A percentile compares a stretch with the other conserved stretches of the same genome.
phyloP scores from a whole-genome alignment of 2,329 filamentous ascomycete species.

The Diaporthe amygdali region DNA sequence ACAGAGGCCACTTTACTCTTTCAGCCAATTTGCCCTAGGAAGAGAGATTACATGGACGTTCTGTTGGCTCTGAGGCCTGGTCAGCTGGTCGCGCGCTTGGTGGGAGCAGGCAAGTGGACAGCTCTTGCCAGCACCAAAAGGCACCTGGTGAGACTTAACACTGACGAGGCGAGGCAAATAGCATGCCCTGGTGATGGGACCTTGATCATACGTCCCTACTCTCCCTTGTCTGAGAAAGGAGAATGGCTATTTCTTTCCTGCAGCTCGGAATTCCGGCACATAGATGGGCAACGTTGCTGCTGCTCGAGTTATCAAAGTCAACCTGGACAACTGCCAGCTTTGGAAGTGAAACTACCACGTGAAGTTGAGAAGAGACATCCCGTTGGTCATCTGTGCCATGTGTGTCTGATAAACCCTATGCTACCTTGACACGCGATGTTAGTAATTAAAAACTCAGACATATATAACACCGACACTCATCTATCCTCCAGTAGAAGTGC shows the following conservation, averaged over 20 bases:
- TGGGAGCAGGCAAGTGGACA: not conserved
- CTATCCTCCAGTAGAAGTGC: not conserved
- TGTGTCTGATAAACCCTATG: not conserved
- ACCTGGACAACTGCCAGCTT: not conserved
- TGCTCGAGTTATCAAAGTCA: not conserved
- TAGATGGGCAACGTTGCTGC: constrained; percentile 7
- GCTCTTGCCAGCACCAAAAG: not conserved
- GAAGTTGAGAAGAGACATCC: not conserved
- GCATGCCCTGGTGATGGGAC: constrained; percentile 3
- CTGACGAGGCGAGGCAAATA: not conserved
- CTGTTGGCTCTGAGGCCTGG: constrained; percentile 10
- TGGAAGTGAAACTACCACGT: not conserved
- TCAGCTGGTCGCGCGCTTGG: constrained; percentile 4
- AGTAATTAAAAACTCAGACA: not conserved
- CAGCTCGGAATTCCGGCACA: not conserved
- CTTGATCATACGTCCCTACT: constrained; percentile 9
- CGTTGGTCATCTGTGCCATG: not conserved
- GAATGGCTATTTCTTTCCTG: not conserved
- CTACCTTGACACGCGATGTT: not conserved
- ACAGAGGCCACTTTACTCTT: not conserved
- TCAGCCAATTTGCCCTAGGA: not conserved
- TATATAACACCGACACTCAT: not conserved
- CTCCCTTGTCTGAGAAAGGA: not conserved
- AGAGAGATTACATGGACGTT: not conserved
- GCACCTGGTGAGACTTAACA: not conserved